A percentile compares a stretch with the other conserved stretches of the same genome.
Evolutionary conservation across 352 stramenopile species (phyloP).

Genomic region (Phytopythium cucurbitacearum): DNA sequence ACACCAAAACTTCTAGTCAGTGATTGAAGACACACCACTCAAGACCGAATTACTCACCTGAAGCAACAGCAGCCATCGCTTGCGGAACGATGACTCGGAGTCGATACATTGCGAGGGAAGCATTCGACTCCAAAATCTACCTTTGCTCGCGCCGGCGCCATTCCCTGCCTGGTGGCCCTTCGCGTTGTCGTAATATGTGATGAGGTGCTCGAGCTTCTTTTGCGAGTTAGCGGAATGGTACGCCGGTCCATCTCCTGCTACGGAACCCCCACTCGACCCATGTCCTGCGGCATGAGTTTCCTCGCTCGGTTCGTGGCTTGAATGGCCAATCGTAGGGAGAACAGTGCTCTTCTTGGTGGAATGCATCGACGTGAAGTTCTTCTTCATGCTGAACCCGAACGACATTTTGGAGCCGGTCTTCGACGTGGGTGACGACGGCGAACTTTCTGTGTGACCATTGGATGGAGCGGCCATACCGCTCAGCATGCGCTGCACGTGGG

Average conservation of each 20-base stretch:
- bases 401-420: constrained; percentile 5
- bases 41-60: constrained; percentile 9
- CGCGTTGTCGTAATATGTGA: constrained; percentile 14
- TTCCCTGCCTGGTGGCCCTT: constrained; percentile 8
- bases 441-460: neutral
- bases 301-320: too few species aligned
- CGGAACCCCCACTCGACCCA: neutral
- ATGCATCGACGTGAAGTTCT: neutral
- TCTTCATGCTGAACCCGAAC: constrained; percentile 5
- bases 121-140: constrained; percentile 7
- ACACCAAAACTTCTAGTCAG: constrained; percentile 5
- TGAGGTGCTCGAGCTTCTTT: neutral
- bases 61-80: constrained; percentile 48
- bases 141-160: too few species aligned
- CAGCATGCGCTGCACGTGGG: constrained; percentile 6
- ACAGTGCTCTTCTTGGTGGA: constrained; percentile 3
- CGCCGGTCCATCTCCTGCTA: neutral
- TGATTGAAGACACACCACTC: too few species aligned
- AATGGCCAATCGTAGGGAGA: neutral
- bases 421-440: neutral
- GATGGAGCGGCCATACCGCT: neutral
- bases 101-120: constrained; percentile 37
- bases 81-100: constrained; percentile 31
- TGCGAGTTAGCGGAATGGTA: neutral
- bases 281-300: too few species aligned